These are phyloP conservation scores for Dendrobium huoshanense DNA, from an alignment of 106 monocot genomes.

Conservation along the genomic window DNA sequence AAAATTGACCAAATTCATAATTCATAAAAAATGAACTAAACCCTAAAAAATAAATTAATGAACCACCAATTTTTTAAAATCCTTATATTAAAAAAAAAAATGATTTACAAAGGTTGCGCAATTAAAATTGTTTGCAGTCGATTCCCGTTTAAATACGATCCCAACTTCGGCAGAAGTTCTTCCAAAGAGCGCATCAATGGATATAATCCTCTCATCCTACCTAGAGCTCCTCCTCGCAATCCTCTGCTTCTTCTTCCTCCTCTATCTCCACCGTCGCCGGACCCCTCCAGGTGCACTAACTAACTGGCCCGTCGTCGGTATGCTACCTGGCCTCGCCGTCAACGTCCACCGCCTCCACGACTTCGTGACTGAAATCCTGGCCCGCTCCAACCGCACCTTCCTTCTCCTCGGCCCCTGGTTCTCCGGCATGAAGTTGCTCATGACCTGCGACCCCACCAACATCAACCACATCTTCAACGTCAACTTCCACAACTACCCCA, in stretches of 20 bases:
- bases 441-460: conserved; percentile 39
- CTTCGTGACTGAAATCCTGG: not conserved
- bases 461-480: conserved; percentile 40
- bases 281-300: not conserved
- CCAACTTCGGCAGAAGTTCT: too few relatives aligned
- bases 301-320: not conserved
- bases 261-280: not conserved
- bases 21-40: too few relatives aligned
- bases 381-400: conserved; percentile 1
- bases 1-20: too few relatives aligned
- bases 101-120: too few relatives aligned
- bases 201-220: not conserved
- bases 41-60: too few relatives aligned
- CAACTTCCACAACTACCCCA: conserved; percentile 43
- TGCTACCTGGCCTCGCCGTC: conserved; percentile 4
- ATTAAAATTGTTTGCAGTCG: too few relatives aligned
- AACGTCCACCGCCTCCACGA: conserved; percentile 13
- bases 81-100: too few relatives aligned
- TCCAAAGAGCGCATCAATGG: not conserved
- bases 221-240: not conserved
- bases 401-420: conserved; percentile 13
- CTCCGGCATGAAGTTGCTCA: conserved; percentile 8
- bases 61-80: too few relatives aligned
- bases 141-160: too few relatives aligned
- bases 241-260: not conserved